Evolutionary conservation across 2,329 filamentous ascomycete species (phyloP).

Genomic region (Lecanosticta acicola): DNA sequence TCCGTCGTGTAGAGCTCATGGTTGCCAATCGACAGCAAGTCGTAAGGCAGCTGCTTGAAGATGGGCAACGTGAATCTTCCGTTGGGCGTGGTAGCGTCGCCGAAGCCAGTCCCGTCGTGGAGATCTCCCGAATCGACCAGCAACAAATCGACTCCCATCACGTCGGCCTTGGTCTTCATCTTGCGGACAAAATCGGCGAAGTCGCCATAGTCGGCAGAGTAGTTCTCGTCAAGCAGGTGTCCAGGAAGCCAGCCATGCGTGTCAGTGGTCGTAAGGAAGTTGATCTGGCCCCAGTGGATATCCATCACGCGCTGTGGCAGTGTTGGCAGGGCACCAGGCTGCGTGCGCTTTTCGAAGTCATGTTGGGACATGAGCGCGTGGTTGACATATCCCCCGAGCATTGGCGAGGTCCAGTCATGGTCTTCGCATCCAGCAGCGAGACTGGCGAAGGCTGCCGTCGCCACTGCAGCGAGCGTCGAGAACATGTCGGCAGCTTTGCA

Average conservation of each 20-base stretch:
- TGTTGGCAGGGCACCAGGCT: conserved; percentile 15
- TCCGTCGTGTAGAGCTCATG: conserved; percentile 61
- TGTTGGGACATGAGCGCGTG: conserved; percentile 14
- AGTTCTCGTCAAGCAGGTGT: conserved; percentile 52
- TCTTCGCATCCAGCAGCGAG: conserved; percentile 15
- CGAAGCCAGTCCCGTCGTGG: conserved; percentile 61
- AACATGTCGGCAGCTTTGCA: conserved; percentile 6
- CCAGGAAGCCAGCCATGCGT: conserved; percentile 54
- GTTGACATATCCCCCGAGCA: conserved; percentile 15
- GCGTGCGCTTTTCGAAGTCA: conserved; percentile 14
- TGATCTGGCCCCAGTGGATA: conserved; percentile 21
- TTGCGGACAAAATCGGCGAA: conserved; percentile 56
- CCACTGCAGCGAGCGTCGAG: conserved; percentile 3
- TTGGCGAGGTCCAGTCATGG: conserved; percentile 18
- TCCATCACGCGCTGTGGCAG: conserved; percentile 21
- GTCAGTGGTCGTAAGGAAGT: conserved; percentile 47
- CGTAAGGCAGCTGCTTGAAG: conserved; percentile 44
- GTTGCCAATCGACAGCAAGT: conserved; percentile 54
- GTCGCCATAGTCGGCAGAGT: conserved; percentile 62
- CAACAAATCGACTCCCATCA: conserved; percentile 55
- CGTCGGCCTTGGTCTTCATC: conserved; percentile 55
- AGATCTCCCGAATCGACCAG: conserved; percentile 60
- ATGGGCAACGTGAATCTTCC: conserved; percentile 45
- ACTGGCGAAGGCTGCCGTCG: conserved; percentile 9
- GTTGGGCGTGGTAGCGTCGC: conserved; percentile 43